Percentiles rank a stretch among this genome's conserved stretches.
Conservation (phyloP, 305 asterid species). For the Fraxinus xanthoxyloides region DNA sequence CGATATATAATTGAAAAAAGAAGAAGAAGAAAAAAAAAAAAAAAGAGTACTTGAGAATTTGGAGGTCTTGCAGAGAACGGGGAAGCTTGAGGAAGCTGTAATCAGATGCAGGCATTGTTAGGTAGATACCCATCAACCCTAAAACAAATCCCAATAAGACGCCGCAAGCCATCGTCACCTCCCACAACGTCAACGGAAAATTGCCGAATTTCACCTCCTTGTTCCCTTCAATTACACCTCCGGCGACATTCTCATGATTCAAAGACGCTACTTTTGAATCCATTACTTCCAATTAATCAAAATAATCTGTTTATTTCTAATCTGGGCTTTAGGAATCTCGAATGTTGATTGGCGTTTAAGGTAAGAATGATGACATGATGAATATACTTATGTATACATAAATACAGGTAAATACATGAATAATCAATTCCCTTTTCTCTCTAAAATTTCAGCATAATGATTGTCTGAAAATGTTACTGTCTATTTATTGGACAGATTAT, state of each 20-base stretch:
- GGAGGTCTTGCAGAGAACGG: conserved; percentile 78
- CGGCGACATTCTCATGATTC: background rate
- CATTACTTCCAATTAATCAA: conserved; percentile 25
- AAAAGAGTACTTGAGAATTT: conserved; percentile 61
- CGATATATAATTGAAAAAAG: background rate
- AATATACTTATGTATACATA: background rate
- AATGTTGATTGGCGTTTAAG: conserved; percentile 1
- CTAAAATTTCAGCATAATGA: background rate
- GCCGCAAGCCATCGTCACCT: conserved; percentile 57
- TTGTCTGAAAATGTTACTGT: background rate
- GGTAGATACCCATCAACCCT: conserved; percentile 63
- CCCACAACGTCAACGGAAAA: conserved; percentile 65
- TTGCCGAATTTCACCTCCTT: conserved; percentile 27
- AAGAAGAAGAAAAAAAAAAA: background rate
- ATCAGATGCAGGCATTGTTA: conserved; percentile 90
- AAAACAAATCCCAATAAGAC: conserved; percentile 66
- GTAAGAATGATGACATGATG: conserved; percentile 3
- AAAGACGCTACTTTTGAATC: conserved; percentile 21
- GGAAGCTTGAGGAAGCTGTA: conserved; percentile 94
- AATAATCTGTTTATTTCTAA: conserved; percentile 10
- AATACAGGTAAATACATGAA: background rate
- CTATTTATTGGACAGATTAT: background rate
- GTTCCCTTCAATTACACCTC: conserved; percentile 23
- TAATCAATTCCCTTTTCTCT: conserved; percentile 7
- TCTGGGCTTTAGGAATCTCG: conserved; percentile 7